Base-by-base conservation (phyloP, 108 stramenopile genomes). In the Cyclotella atomus region DNA sequence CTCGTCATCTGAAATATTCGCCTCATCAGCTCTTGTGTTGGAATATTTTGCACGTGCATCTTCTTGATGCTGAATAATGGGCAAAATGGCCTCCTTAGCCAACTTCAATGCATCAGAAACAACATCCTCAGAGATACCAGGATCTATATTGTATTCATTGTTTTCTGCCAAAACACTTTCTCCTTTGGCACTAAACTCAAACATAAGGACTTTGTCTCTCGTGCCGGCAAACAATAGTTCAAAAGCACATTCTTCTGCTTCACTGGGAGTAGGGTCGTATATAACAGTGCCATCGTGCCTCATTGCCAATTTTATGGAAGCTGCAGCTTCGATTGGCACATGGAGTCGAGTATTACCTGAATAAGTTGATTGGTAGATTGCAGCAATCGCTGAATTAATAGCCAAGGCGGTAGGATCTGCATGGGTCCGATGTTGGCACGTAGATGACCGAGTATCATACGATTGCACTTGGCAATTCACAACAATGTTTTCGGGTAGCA, bases 311-410 rank as follows among this genome's bases (percentile, higher is more conserved):
- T 73, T 68, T 30, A 85, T 82, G 55, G 71, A 71, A 15, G 89
- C 93, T 9, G 96, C 87, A 10, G 86, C 88, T 52, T 85, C 54
- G 35, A 49, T 28, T 24, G 73, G 64, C 8, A 75, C 29, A 2
- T 64, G 73, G 14, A 75, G 43, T 50, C 38, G 16, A 15, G 14
- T 21, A 17, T 23, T 56, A 17, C 35, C 71, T 64, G 24, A 94
- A 85, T 56, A 88, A 55, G 65, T 83, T 64, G 43, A 71, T 63
- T 82, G 68, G 21, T 55, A 52, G 45, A 95, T 61, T 0, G 97
- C 93, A 0, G 92, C 88, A 12, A 91, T 81, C 1, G 95, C 91
- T 44, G 93, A 79, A 70, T 94, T 95, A 50, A 97, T 69, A 16
- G 89, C 89, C 49, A 96, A 67, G 2, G 85, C 76, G 7, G 81